Conservation (phyloP, 2,329 filamentous ascomycete genomes). For the Metarhizium album region DNA sequence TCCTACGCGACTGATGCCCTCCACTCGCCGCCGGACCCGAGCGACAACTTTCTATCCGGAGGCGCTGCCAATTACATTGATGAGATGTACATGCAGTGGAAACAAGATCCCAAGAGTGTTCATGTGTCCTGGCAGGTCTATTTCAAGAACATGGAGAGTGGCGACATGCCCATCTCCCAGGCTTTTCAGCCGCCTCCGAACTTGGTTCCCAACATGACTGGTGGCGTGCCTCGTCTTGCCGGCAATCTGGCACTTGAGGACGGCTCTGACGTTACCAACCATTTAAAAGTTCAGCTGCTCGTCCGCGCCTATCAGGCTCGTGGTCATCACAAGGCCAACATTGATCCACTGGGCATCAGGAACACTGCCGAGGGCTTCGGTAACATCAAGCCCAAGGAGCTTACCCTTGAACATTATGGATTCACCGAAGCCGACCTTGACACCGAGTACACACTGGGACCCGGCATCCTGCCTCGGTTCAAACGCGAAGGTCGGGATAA, state of each 20-base stretch:
- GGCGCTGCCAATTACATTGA: slow-evolving; percentile 99
- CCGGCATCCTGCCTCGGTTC: slow-evolving; percentile 91
- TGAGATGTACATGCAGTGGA: slow-evolving; percentile 99
- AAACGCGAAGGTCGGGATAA: slow-evolving; percentile 80
- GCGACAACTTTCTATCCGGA: slow-evolving; percentile 91
- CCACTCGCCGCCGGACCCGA: slow-evolving; percentile 58
- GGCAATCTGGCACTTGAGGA: slow-evolving; percentile 57
- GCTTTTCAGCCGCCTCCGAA: slow-evolving; percentile 94
- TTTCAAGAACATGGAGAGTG: slow-evolving; percentile 98
- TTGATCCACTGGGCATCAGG: slow-evolving; percentile 90
- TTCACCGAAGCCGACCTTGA: slow-evolving; percentile 93
- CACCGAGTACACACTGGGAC: slow-evolving; percentile 81
- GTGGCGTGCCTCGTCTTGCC: slow-evolving; percentile 63
- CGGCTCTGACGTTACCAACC: slow-evolving; percentile 81
- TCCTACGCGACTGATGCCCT: slow-evolving; percentile 43
- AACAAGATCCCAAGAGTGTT: slow-evolving; percentile 81
- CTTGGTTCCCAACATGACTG: slow-evolving; percentile 71
- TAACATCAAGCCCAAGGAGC: slow-evolving; percentile 81
- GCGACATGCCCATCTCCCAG: slow-evolving; percentile 94
- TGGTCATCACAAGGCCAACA: slow-evolving; percentile 96
- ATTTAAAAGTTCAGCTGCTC: slow-evolving; percentile 94
- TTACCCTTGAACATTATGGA: slow-evolving; percentile 86
- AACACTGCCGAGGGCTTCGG: slow-evolving; percentile 65
- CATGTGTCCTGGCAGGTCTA: slow-evolving; percentile 99
- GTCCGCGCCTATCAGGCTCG: slow-evolving; percentile 96